A percentile compares a stretch with the other conserved stretches of the same genome.
phyloP scores from a whole-genome alignment of 2,329 filamentous ascomycete genomes.

The Coccinonectria pachysandricola region DNA sequence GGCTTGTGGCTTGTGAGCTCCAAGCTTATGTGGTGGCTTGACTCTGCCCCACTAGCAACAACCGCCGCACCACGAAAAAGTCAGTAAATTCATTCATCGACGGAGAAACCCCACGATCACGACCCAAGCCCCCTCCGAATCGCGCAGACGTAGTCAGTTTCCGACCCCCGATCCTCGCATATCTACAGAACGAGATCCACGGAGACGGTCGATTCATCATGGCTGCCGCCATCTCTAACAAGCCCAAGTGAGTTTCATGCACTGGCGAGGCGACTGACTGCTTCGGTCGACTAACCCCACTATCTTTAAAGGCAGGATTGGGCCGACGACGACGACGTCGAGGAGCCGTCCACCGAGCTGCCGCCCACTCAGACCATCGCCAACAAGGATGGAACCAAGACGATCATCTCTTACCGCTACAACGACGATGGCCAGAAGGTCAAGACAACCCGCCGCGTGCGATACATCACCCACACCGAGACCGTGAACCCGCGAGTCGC shows the following conservation, averaged over 20 bases:
- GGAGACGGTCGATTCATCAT: constrained; percentile 22
- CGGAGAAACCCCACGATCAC: constrained; percentile 30
- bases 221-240: constrained; percentile 29
- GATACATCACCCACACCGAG: constrained; percentile 82
- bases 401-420: constrained; percentile 78
- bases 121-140: constrained; percentile 15
- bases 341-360: constrained; percentile 58
- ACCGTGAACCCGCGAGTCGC: constrained; percentile 94
- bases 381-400: constrained; percentile 98
- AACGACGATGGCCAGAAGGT: constrained; percentile 94
- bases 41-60: constrained; percentile 23
- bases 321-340: constrained; percentile 91
- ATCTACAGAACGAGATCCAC: constrained; percentile 7
- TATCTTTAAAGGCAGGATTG: constrained; percentile 57
- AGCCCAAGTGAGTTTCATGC: constrained; percentile 28
- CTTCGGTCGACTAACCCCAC: constrained; percentile 32
- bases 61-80: constrained; percentile 31
- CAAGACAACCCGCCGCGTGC: constrained; percentile 93
- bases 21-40: too few relatives aligned
- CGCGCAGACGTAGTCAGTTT: too few relatives aligned
- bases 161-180: too few relatives aligned
- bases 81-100: constrained; percentile 28
- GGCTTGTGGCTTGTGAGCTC: constrained; percentile 3
- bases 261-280: too few relatives aligned
- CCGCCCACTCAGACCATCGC: constrained; percentile 80